A percentile compares a stretch with the other conserved stretches of the same genome.
Evolutionary conservation across 2,329 filamentous ascomycete species (phyloP).

Genomic region (Karstenula rhodostoma): DNA sequence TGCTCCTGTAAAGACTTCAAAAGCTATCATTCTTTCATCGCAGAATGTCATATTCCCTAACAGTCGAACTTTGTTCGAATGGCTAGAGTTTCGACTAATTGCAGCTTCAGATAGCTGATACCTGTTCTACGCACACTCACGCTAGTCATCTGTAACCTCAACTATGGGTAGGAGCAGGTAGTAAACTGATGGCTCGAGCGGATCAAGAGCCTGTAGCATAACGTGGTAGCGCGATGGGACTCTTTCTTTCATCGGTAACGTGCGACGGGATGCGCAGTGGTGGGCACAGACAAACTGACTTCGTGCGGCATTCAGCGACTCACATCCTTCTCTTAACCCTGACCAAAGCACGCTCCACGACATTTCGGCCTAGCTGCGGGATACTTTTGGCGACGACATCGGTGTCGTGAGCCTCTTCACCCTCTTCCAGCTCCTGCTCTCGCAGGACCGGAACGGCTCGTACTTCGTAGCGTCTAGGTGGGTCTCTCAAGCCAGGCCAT

Average conservation of each 20-base stretch:
- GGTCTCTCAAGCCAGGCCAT: constrained; percentile 69
- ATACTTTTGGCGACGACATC: constrained; percentile 38
- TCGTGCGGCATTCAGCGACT: not conserved
- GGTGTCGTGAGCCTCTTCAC: constrained; percentile 21
- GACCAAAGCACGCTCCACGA: constrained; percentile 45
- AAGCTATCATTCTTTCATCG: not conserved
- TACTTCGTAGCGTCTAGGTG: constrained; percentile 46
- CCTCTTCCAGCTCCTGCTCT: constrained; percentile 28
- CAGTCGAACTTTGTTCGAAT: not conserved
- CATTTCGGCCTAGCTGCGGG: constrained; percentile 44
- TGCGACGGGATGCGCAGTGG: not conserved
- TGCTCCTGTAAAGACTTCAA: not conserved
- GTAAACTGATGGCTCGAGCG: not conserved
- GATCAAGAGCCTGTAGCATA: not conserved
- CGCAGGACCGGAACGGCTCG: constrained; percentile 27
- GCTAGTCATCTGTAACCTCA: not conserved
- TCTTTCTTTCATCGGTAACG: not conserved
- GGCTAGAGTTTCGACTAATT: too few species aligned
- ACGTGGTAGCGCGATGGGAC: not conserved
- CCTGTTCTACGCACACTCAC: not conserved
- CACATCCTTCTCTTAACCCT: constrained; percentile 48
- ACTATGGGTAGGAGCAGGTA: not conserved
- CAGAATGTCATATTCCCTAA: not conserved
- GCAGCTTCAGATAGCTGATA: not conserved
- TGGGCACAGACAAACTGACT: not conserved